Conservation (phyloP, 1,284 basidiomycete species). For the Singerocomus inundabilis region DNA sequence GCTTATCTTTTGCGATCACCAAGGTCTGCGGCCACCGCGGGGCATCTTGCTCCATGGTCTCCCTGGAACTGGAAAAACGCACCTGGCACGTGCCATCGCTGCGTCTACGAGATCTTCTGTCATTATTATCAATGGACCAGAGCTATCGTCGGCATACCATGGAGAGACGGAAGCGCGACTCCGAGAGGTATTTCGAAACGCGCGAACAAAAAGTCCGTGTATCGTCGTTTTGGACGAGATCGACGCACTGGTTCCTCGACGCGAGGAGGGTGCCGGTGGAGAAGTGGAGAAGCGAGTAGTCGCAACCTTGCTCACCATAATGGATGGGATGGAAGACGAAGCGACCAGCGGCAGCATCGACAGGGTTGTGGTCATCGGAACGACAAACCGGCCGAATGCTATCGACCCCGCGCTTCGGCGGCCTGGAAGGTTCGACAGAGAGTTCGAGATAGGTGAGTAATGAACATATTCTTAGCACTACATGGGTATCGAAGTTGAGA, state of each 20-base stretch:
- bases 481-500: conserved; percentile 1
- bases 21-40: conserved; percentile 84
- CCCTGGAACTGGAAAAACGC: conserved; percentile 94
- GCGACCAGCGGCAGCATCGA: conserved; percentile 41
- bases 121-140: conserved; percentile 90
- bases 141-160: conserved; percentile 92
- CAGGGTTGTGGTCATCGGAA: conserved; percentile 91
- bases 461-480: not conserved
- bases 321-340: conserved; percentile 87
- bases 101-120: conserved; percentile 78
- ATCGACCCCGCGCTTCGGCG: conserved; percentile 94
- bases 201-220: conserved; percentile 78
- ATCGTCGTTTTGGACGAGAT: conserved; percentile 97
- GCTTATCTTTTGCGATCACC: conserved; percentile 10
- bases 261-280: conserved; percentile 85
- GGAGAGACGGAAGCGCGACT: conserved; percentile 94
- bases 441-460: conserved; percentile 88
- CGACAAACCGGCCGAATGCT: conserved; percentile 96
- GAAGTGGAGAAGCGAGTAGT: conserved; percentile 97
- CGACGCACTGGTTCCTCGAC: conserved; percentile 88
- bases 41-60: conserved; percentile 91
- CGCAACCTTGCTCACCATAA: conserved; percentile 89
- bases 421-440: conserved; percentile 94
- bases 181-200: conserved; percentile 86
- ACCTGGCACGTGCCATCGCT: conserved; percentile 87